Percentiles rank a stretch among this genome's conserved stretches.
Conservation (phyloP, 768 basidiomycete species). For the Boletus rufocinnamomeus region DNA sequence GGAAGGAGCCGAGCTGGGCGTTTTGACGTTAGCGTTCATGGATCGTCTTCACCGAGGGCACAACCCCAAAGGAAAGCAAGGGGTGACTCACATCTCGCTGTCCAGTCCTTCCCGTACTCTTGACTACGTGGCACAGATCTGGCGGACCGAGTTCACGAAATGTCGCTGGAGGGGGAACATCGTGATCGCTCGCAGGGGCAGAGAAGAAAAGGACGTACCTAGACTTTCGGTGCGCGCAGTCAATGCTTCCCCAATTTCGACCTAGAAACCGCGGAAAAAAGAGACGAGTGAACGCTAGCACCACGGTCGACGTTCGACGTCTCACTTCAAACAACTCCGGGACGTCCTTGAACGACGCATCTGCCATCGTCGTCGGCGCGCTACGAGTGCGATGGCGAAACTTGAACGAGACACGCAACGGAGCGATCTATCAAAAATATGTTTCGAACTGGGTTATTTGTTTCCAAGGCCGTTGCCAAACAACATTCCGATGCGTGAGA, state of each 20-base stretch:
- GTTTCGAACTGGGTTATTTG: conserved; percentile 16
- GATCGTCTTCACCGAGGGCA: neutral
- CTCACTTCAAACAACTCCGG: conserved; percentile 95
- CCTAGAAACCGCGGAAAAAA: conserved; percentile 41
- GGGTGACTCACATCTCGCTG: conserved; percentile 76
- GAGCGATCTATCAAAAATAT: neutral
- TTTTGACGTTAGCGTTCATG: neutral
- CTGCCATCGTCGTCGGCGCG: conserved; percentile 46
- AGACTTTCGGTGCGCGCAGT: conserved; percentile 90
- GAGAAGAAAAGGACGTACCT: conserved; percentile 53
- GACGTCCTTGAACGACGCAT: conserved; percentile 86
- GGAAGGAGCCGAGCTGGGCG: conserved; percentile 86
- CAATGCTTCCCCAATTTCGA: conserved; percentile 88
- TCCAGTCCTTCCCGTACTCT: conserved; percentile 80
- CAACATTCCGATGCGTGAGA: conserved; percentile 20
- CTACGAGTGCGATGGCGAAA: neutral
- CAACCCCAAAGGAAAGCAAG: neutral
- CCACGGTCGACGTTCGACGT: neutral
- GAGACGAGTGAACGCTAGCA: conserved; percentile 2
- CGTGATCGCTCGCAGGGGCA: neutral
- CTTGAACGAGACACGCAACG: neutral
- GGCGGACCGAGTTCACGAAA: conserved; percentile 98
- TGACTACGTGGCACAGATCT: conserved; percentile 94
- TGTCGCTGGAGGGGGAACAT: conserved; percentile 56
- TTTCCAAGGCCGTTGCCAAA: conserved; percentile 30